Percentiles rank a stretch among this genome's conserved stretches.
phyloP scores from a whole-genome alignment of 306 rosid species.

The Pueraria montana region DNA sequence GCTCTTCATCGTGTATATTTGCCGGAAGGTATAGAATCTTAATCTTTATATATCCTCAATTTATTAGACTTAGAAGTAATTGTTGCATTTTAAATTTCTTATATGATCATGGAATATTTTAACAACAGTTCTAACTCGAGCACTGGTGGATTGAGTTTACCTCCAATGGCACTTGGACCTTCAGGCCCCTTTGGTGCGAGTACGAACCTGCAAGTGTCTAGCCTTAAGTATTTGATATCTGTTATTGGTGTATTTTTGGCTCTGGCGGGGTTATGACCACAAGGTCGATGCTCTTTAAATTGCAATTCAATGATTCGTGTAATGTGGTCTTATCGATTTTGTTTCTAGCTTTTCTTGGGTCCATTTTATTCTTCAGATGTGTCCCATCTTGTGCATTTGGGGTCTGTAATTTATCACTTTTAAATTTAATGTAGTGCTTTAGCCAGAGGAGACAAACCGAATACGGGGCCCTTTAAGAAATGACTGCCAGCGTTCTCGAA shows the following conservation, averaged over 20 bases:
- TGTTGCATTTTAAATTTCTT: not conserved
- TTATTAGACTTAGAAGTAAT: not conserved
- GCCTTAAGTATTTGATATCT: constrained; percentile 59
- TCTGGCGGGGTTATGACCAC: constrained; percentile 56
- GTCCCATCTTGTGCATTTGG: constrained; percentile 49
- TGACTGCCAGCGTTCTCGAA: not conserved
- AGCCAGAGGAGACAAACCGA: constrained; percentile 1
- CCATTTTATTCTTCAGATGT: constrained; percentile 36
- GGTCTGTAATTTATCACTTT: constrained; percentile 42
- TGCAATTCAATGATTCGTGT: constrained; percentile 45
- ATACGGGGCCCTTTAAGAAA: constrained; percentile 9
- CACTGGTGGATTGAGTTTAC: constrained; percentile 50
- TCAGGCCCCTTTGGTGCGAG: constrained; percentile 61
- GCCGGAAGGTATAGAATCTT: constrained; percentile 79
- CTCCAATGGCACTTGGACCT: constrained; percentile 71
- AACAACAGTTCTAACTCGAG: constrained; percentile 77
- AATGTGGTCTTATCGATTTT: constrained; percentile 54
- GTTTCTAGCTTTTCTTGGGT: constrained; percentile 7
- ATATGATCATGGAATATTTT: constrained; percentile 48
- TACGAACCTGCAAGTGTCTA: constrained; percentile 56
- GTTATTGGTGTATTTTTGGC: constrained; percentile 55
- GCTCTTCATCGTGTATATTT: constrained; percentile 84
- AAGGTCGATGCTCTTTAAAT: constrained; percentile 43
- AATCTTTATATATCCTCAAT: constrained; percentile 21
- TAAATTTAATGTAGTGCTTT: constrained; percentile 31